Base-by-base conservation (phyloP, 495 filamentous ascomycete genomes). In the Neurospora sp. region DNA sequence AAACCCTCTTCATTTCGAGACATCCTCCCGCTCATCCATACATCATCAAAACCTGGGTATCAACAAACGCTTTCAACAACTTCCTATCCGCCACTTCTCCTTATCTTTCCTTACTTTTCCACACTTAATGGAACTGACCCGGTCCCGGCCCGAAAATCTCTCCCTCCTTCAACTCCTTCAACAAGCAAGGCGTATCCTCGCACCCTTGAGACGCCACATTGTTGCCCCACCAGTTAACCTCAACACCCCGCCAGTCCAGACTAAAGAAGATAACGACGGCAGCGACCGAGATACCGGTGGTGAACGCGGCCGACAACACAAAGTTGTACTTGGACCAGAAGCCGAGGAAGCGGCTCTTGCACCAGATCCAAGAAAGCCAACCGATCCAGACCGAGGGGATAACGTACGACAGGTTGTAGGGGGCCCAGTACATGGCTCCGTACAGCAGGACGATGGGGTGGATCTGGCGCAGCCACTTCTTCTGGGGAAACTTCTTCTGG, bases 161-260 rank as follows among this genome's bases (percentile, higher is more conserved):
- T 8, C 80, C 82, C 18, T 78, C 73, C 6, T 38, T 70, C 35
- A 83, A 73, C 27, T 44, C 16, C 72, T 74, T 76, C 11, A 79
- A 72, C 35, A 74, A 72, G 72, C 82, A 83, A 8, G 79, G 62
- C 0, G 35, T 27, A 6, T 23, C 78, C 72, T 83, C 82, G 73
- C 82, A 83, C 62, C 82, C 82, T 69, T 75, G 70, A n/a, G 41
- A 54, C 0, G 70, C 72, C 6, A 81, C 77, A 23, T 66, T 74
- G 74, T 83, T 83, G 18, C 82, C 82, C 82, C 81, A 82, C 82
- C 82, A 83, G 37, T 76, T 59, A 41, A 82, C 38, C 42, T 76
- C 20, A 12, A 76, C 16, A 39, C 77, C 79, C 12, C 71, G 39
- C 73, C 73, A 79, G 69, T 82, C 75, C 16, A 83, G 72, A 16